Percentiles rank a stretch among this genome's conserved stretches.
Evolutionary conservation across 768 basidiomycete species (phyloP).

Genomic region (Clitopilus passeckerianus): DNA sequence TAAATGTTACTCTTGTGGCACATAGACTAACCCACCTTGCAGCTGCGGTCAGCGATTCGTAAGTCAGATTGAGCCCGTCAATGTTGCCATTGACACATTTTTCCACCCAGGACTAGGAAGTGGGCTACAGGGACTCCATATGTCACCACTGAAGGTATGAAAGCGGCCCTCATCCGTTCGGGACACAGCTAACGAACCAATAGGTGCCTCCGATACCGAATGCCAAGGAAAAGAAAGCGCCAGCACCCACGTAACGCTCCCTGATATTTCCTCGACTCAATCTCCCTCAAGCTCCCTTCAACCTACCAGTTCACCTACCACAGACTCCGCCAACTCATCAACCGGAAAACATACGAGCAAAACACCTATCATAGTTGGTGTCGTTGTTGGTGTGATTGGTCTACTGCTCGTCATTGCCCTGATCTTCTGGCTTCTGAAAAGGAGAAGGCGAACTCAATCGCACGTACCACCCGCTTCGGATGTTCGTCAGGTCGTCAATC

Average conservation of each 20-base stretch:
- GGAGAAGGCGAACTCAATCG: background rate
- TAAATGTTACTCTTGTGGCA: background rate
- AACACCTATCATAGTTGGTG: slow-evolving; percentile 21
- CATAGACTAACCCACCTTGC: slow-evolving; percentile 1
- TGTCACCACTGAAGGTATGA: slow-evolving; percentile 16
- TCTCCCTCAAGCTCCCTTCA: slow-evolving; percentile 9
- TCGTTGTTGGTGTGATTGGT: slow-evolving; percentile 24
- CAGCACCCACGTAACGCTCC: slow-evolving; percentile 13
- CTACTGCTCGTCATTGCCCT: slow-evolving; percentile 17
- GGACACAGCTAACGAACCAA: background rate
- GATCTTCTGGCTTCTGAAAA: slow-evolving; percentile 13
- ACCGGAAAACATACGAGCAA: slow-evolving; percentile 7
- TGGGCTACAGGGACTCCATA: slow-evolving; percentile 27
- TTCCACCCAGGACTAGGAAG: slow-evolving; percentile 26
- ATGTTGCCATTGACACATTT: background rate
- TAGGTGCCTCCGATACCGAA: slow-evolving; percentile 22
- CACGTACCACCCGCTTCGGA: background rate
- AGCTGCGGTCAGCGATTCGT: slow-evolving; percentile 39
- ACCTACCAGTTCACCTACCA: slow-evolving; percentile 11
- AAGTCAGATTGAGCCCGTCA: slow-evolving; percentile 13
- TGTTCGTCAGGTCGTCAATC: background rate
- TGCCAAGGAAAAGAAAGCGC: slow-evolving; percentile 26
- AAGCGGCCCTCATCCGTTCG: background rate
- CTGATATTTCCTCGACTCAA: background rate
- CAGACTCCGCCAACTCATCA: background rate